These are phyloP conservation scores for Plasmopara muralis DNA, from an alignment of 352 stramenopile genomes.

Conservation along the genomic window DNA sequence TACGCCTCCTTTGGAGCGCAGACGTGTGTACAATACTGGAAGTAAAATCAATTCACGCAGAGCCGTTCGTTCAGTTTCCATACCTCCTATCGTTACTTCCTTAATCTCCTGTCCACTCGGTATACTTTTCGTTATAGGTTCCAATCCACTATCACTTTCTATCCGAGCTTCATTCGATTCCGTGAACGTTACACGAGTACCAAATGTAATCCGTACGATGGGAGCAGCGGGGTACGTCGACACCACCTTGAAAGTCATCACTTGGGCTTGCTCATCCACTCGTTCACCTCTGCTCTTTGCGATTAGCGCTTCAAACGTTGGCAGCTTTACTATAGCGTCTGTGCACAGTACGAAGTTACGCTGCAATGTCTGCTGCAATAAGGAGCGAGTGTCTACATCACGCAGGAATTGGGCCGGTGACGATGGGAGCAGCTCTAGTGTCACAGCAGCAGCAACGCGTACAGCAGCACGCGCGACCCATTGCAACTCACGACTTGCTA, in stretches of 20 bases:
- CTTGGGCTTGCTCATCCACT: constrained; percentile 1
- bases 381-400: constrained; percentile 32
- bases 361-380: constrained; percentile 54
- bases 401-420: constrained; percentile 17
- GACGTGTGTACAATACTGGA: constrained; percentile 27
- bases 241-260: constrained; percentile 35
- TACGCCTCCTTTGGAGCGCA: constrained; percentile 36
- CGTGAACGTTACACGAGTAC: constrained; percentile 55
- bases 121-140: not conserved
- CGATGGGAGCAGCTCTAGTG: constrained; percentile 31
- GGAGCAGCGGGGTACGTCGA: constrained; percentile 37
- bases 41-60: constrained; percentile 71
- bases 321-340: constrained; percentile 35
- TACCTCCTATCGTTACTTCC: constrained; percentile 43
- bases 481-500: constrained; percentile 7
- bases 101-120: constrained; percentile 3
- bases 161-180: constrained; percentile 7
- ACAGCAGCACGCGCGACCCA: constrained; percentile 48
- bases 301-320: constrained; percentile 22
- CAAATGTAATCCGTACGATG: constrained; percentile 31
- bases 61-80: constrained; percentile 52
- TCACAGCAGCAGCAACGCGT: constrained; percentile 39
- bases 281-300: constrained; percentile 11
- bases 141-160: not conserved
- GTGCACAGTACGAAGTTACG: constrained; percentile 38